phyloP scores from a whole-genome alignment of 2,329 filamentous ascomycete genomes.

The Fonsecaea pugnacius region DNA sequence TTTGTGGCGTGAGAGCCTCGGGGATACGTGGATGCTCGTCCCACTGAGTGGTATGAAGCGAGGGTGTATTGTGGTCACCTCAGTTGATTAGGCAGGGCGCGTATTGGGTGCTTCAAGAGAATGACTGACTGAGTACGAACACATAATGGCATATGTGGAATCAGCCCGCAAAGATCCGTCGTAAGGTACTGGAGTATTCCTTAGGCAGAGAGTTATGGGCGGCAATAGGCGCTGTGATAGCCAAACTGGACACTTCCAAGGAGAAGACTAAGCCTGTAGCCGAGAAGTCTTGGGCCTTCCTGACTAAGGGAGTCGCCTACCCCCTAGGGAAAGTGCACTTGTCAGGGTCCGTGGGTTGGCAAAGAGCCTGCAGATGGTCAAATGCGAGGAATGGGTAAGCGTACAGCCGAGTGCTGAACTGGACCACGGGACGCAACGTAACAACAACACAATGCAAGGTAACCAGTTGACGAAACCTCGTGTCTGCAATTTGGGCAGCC shows the following conservation, averaged over 20 bases:
- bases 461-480: constrained; percentile 9
- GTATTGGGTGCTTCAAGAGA: neutral
- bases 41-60: constrained; percentile 1
- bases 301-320: constrained; percentile 11
- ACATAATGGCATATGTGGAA: neutral
- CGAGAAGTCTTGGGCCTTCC: constrained; percentile 9
- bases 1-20: neutral
- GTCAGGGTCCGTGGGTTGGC: neutral
- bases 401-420: neutral
- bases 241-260: neutral
- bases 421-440: neutral
- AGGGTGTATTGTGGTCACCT: neutral
- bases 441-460: constrained; percentile 8
- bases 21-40: neutral
- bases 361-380: neutral
- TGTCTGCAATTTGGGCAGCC: neutral
- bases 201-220: constrained; percentile 1
- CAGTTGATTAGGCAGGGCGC: neutral
- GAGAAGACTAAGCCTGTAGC: neutral
- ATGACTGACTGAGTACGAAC: neutral
- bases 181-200: neutral
- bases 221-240: neutral
- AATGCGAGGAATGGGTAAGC: neutral
- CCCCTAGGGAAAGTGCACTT: neutral
- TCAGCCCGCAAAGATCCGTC: neutral